A percentile compares a stretch with the other conserved stretches of the same genome.
Evolutionary conservation across 495 filamentous ascomycete genomes (phyloP).

Genomic region (Astrothelium subdiscretum): DNA sequence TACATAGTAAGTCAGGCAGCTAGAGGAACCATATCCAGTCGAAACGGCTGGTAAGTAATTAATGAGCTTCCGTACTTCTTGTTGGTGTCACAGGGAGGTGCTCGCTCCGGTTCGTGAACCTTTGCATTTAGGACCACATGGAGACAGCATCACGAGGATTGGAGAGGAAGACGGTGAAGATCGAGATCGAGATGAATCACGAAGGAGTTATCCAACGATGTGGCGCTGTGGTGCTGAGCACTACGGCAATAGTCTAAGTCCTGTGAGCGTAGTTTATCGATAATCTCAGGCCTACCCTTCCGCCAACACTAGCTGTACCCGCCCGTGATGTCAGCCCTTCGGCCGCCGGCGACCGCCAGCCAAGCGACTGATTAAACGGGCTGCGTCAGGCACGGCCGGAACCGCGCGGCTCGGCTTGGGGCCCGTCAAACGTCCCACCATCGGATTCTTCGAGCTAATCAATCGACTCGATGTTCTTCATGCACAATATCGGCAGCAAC

Average conservation of each 20-base stretch:
- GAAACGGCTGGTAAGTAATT: no score
- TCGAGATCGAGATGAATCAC: no score
- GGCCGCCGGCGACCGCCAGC: not conserved
- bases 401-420: not conserved
- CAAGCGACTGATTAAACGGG: not conserved
- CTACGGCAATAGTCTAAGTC: not conserved
- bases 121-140: not conserved
- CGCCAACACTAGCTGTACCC: not conserved
- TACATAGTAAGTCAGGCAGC: not conserved
- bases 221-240: not conserved
- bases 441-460: not conserved
- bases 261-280: not conserved
- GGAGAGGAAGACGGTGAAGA: not conserved
- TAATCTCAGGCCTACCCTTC: not conserved
- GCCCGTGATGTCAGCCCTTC: not conserved
- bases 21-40: not conserved
- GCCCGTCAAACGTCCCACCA: not conserved
- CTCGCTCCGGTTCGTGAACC: no score
- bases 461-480: not conserved
- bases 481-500: no score
- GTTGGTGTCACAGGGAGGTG: not conserved
- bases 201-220: no score
- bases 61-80: not conserved
- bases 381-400: not conserved
- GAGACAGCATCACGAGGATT: not conserved